Percentiles rank a stretch among this genome's conserved stretches.
Conservation (phyloP, 805 yeast genomes). For the Nakazawaea wyomingensis region DNA sequence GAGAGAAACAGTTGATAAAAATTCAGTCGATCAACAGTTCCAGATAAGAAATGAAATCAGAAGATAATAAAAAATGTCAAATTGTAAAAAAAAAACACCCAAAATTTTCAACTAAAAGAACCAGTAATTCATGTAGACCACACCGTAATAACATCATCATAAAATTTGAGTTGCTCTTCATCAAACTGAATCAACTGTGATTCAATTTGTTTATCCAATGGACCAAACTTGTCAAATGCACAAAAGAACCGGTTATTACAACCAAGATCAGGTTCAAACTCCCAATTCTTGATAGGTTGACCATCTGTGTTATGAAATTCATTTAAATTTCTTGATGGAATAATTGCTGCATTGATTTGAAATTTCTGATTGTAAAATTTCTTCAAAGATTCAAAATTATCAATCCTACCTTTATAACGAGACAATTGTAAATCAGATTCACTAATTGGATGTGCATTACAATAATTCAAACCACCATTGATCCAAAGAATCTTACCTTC, state of each 20-base stretch:
- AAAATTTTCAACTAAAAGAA: background rate
- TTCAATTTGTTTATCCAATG: background rate
- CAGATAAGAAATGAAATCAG: no score
- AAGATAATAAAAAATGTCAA: no score
- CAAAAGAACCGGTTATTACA: constrained; percentile 10
- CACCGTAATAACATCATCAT: background rate
- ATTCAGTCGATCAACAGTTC: no score
- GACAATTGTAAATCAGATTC: constrained; percentile 17
- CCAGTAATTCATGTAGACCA: background rate
- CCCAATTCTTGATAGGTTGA: constrained; percentile 9
- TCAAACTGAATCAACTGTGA: background rate
- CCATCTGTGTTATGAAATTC: constrained; percentile 5
- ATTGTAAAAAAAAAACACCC: background rate
- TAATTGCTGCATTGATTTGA: constrained; percentile 22
- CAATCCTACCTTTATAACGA: constrained; percentile 17
- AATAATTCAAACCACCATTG: constrained; percentile 33
- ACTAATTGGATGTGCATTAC: constrained; percentile 24
- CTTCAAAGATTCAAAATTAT: constrained; percentile 21
- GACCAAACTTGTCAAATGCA: constrained; percentile 10
- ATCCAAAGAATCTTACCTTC: constrained; percentile 34
- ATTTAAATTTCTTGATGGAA: constrained; percentile 21
- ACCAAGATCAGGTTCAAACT: constrained; percentile 3
- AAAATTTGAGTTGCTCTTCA: background rate
- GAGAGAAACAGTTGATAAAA: no score
- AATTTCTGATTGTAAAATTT: constrained; percentile 20